Conservation (phyloP, 805 yeast genomes). For the Citeromyces matritensis region DNA sequence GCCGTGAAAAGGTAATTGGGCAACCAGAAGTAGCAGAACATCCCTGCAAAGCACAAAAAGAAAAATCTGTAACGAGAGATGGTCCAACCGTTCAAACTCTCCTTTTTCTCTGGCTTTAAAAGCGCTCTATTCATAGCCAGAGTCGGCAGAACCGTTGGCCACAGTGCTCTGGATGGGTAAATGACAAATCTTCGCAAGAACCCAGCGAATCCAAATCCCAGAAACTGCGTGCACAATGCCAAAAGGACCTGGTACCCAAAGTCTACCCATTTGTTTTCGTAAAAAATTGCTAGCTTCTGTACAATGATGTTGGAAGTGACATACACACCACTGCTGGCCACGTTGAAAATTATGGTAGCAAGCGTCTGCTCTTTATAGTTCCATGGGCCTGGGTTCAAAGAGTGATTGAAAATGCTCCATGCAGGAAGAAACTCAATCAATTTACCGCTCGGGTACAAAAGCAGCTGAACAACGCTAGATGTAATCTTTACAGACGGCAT, state of each 20-base stretch:
- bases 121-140: too few relatives aligned
- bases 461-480: slow-evolving; percentile 12
- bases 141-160: slow-evolving; percentile 60
- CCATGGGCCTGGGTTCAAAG: slow-evolving; percentile 54
- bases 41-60: slow-evolving; percentile 17
- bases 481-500: slow-evolving; percentile 30
- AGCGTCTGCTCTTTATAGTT: slow-evolving; percentile 51
- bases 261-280: slow-evolving; percentile 16
- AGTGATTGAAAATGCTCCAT: slow-evolving; percentile 13
- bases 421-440: slow-evolving; percentile 15
- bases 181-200: slow-evolving; percentile 41
- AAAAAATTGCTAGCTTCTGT: slow-evolving; percentile 16
- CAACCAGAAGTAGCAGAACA: slow-evolving; percentile 39
- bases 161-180: slow-evolving; percentile 48
- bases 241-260: slow-evolving; percentile 43
- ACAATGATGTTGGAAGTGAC: slow-evolving; percentile 20
- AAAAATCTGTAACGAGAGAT: slow-evolving; percentile 37
- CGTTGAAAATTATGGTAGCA: slow-evolving; percentile 27
- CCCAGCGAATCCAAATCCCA: slow-evolving; percentile 61
- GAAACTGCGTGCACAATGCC: slow-evolving; percentile 39
- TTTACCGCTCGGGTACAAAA: slow-evolving; percentile 15
- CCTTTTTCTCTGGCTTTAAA: too few relatives aligned
- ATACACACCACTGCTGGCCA: slow-evolving; percentile 14
- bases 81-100: slow-evolving; percentile 54
- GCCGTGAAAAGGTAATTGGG: slow-evolving; percentile 48